Evolutionary conservation across 257 asterid species (phyloP), one percentile per base, ranked within the genome.

Genomic region (Solanum ahanhuiri): DNA sequence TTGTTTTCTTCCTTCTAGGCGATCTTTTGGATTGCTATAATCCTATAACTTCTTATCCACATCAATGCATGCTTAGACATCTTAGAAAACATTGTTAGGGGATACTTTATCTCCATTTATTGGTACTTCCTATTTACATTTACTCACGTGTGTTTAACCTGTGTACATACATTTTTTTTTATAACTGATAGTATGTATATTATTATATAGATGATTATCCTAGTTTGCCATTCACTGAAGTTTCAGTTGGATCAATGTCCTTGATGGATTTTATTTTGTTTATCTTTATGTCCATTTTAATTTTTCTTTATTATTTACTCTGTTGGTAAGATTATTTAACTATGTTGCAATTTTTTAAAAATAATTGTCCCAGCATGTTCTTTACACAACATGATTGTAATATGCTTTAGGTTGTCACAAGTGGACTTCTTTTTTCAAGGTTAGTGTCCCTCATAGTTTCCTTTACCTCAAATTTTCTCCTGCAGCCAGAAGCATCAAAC

Each of bases 401-500:
- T 81, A 79, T 81, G 84, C 67, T 45, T 48, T 48, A 17, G 84
- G 64, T 48, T 48, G 84, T 20, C 43, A 48, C 58, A 81, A 9
- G 63, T 28, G 43, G 18, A 28, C 43, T 48, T 30, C 18, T 45
- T 48, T 76, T 79, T 79, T 45, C 66, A 45, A 79, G 51, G 51
- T 45, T 14, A 6, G 41, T 3, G 34, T 39, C 76, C 67, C 77
- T 87, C 31, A 84, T 54, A 9, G 63, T 69, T 54, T 67, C 11
- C 7, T 69, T 23, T 67, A 48, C 67, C 66, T 81, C 67, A 81
- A 48, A 28, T 81, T 83, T 89, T 70, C 31, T 81, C 92, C 86
- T 92, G 95, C 99, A 95, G 98, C 93, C 96, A 79, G 89, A 96
- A 92, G 93, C 96, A 85, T 86, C 93, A 88, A 85, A 87, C 83